Base-by-base conservation (phyloP, 495 filamentous ascomycete species). In the Penicillium canariense region DNA sequence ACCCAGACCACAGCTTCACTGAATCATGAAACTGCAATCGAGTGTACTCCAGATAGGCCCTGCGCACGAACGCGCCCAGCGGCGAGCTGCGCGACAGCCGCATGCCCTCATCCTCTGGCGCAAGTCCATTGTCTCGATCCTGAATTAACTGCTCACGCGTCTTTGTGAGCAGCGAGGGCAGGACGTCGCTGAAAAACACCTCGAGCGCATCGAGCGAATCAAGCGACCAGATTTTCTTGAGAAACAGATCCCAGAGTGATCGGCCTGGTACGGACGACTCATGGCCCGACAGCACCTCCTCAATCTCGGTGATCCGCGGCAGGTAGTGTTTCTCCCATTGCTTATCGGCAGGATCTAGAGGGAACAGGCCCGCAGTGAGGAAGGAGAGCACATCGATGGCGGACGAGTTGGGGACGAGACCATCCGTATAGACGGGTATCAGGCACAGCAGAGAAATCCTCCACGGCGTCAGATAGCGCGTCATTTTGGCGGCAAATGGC, bases 341-440 rank as follows among this genome's bases (percentile, higher is more conserved):
- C 39, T 64, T 63, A 28, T 71, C 65, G 64, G 70, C 56, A 66
- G 70, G 45, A 60, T 69, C 70, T 56, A 65, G 51, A 49, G 84
- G 77, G 48, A 89, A 79, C 27, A 95, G 60, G 56, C 91, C 84
- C 40, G 86, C 86, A 43, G 89, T 76, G 43, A 97, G 75, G 73
- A 96, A 96, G 31, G 87, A 88, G 12, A 98, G 79, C 12, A 97
- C 80, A n/a, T 88, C 82, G n/a, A 93, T 78, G 27, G 86, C 86
- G 11, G 87, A 85, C 34, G 80, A 72, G 48, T 82, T 87, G n/a
- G 90, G 89, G 25, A 96, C 84, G 1, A 81, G 73, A 6, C 81
- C 83, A 48, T 89, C 83, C 7, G 83, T 82, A 67, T 97, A 97
- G 20, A 97, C 77, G 57, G 86, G 81, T 46, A 91, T 80, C 35